Evolutionary conservation across 805 yeast species (phyloP), one percentile per base, ranked within the genome.

Genomic region (Candida arabinofermentans): DNA sequence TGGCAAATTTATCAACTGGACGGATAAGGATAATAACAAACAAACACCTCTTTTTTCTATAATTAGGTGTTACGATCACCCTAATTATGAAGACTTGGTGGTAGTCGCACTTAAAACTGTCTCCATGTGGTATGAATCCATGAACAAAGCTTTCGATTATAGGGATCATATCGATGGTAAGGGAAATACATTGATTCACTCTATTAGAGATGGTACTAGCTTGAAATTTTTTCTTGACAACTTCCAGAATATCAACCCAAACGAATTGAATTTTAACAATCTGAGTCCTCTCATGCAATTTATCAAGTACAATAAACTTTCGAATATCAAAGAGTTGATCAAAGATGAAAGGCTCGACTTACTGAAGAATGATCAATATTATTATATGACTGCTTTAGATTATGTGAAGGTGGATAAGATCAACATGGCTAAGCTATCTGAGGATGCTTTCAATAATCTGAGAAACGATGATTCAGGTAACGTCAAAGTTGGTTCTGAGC

Each of bases 1-100:
- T 9, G 95, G 95, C 0, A 57, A 57, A 1, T 72, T 67, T 34
- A 65, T 89, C 5, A 70, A 86, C 52, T 91, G 97, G 97, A 70
- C 67, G 6, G 57, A 62, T 12, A 73, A 72, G 39, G 97, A 90
- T 56, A 47, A 53, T 10, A 77, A 74, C 44, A 77, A 81, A 0
- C 86, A 85, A 51, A 86, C 97, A 0, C 95, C 97, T 0, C 64
- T 91, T 8, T 78, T 84, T 60, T 74, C 87, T 2, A 62, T 86
- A 3, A 79, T 87, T 48, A 65, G 96, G 41, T 79, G 89, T 48
- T 90, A 90, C 61, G 96, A 89, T 58, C 89, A 85, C 49, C 65
- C 75, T 0, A 61, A 78, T 26, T 90, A 89, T 58, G 57, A 67
- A 2, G 54, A 55, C 3, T 55, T 86, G 51, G 62, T 86, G 5